Evolutionary conservation across 73 alveolate species (phyloP).

Genomic region (Paramecium octaurelia): DNA sequence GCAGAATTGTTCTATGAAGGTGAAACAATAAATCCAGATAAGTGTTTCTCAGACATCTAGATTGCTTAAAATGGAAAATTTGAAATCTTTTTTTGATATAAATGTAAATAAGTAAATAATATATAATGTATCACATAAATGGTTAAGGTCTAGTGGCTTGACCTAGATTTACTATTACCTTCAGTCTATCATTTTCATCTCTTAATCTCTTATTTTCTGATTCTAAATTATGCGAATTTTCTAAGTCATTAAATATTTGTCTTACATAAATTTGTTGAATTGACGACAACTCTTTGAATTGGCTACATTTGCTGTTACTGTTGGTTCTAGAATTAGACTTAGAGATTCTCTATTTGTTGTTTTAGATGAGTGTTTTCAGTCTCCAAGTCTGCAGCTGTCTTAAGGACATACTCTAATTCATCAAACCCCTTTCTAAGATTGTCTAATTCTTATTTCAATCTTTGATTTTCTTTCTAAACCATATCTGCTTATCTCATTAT

Average conservation of each 20-base stretch:
- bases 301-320: neutral
- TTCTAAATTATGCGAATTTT: neutral
- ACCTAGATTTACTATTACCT: neutral
- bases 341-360: neutral
- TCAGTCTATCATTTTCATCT: neutral
- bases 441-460: slow-evolving; percentile 5
- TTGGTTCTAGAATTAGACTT: neutral
- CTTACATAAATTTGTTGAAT: neutral
- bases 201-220: neutral
- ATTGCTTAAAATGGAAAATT: neutral
- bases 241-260: neutral
- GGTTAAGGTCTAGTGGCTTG: neutral
- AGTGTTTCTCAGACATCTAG: neutral
- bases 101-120: neutral
- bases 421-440: slow-evolving; percentile 32
- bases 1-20: neutral
- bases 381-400: slow-evolving; percentile 26
- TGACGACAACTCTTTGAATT: neutral
- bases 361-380: neutral
- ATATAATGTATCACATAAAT: neutral
- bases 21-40: neutral
- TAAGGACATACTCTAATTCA: slow-evolving; percentile 42
- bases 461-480: neutral
- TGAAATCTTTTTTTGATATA: neutral
- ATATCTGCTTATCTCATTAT: slow-evolving; percentile 6